Evolutionary conservation across 441 rosid genomes (phyloP).

Genomic region (Adansonia grandidieri): DNA sequence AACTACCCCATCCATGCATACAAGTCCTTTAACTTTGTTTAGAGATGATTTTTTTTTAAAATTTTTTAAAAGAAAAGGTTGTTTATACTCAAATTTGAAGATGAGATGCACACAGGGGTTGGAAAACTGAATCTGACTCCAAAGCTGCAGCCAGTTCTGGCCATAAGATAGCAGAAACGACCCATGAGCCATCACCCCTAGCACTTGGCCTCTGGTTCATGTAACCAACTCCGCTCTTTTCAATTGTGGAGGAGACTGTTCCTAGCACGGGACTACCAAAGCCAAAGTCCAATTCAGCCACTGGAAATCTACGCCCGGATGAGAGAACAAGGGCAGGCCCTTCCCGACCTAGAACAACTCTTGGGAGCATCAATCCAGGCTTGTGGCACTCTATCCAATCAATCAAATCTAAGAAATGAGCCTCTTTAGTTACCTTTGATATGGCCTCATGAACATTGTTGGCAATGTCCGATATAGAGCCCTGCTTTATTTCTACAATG

Average conservation of each 20-base stretch:
- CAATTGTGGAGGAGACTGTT: conserved; percentile 61
- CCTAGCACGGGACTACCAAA: conserved; percentile 78
- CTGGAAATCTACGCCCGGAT: conserved; percentile 74
- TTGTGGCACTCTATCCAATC: conserved; percentile 88
- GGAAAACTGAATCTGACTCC: conserved; percentile 74
- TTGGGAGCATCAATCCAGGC: conserved; percentile 82
- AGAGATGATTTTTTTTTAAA: not conserved
- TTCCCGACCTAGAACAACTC: conserved; percentile 65
- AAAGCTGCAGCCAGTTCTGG: conserved; percentile 69
- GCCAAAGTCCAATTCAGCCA: conserved; percentile 75
- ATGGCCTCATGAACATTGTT: conserved; percentile 59
- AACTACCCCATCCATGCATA: not conserved
- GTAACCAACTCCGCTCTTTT: conserved; percentile 73
- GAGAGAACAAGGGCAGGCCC: conserved; percentile 79
- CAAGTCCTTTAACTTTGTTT: not conserved
- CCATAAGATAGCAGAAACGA: conserved; percentile 75
- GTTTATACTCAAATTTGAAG: conserved; percentile 42
- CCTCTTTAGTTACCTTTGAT: conserved; percentile 52
- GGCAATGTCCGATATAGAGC: conserved; percentile 62
- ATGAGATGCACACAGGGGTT: conserved; percentile 66
- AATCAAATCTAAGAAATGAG: conserved; percentile 76
- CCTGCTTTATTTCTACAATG: conserved; percentile 48
- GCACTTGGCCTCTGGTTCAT: conserved; percentile 86
- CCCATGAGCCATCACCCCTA: conserved; percentile 72
- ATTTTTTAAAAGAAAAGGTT: not conserved